Evolutionary conservation across 768 basidiomycete species (phyloP).

Genomic region (Phaeotremella skinneri): DNA sequence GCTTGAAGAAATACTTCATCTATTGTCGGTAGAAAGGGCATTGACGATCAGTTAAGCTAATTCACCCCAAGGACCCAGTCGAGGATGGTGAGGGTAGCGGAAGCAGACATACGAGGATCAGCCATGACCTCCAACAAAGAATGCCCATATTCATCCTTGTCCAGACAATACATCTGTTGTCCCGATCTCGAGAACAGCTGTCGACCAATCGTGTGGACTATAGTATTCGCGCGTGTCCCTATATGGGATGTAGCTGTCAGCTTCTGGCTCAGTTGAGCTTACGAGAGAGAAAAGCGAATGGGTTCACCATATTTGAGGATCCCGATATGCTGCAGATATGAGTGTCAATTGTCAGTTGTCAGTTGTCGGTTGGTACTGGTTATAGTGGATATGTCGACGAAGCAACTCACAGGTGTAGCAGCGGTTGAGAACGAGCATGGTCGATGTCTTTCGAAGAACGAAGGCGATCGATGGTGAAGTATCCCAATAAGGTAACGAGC

Average conservation of each 20-base stretch:
- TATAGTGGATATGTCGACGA: background rate
- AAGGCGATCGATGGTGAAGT: slow-evolving; percentile 29
- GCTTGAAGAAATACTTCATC: slow-evolving; percentile 44
- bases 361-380: background rate
- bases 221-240: slow-evolving; percentile 32
- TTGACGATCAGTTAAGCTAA: slow-evolving; percentile 1
- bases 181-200: slow-evolving; percentile 41
- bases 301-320: slow-evolving; percentile 36
- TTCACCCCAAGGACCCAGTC: background rate
- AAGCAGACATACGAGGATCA: slow-evolving; percentile 35
- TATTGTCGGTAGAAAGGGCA: slow-evolving; percentile 5
- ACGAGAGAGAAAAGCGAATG: slow-evolving; percentile 3
- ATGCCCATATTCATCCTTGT: slow-evolving; percentile 35
- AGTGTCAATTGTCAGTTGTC: background rate
- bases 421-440: slow-evolving; percentile 46
- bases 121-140: slow-evolving; percentile 46
- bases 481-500: slow-evolving; percentile 47
- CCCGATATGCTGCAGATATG: slow-evolving; percentile 35
- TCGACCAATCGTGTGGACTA: slow-evolving; percentile 35
- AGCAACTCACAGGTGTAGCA: slow-evolving; percentile 40
- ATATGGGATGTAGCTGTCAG: background rate
- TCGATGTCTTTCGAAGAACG: slow-evolving; percentile 38
- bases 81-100: background rate
- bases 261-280: slow-evolving; percentile 4
- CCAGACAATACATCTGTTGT: slow-evolving; percentile 43